Base-by-base conservation (phyloP, 306 rosid species). In the Aeschynomene evenia region DNA sequence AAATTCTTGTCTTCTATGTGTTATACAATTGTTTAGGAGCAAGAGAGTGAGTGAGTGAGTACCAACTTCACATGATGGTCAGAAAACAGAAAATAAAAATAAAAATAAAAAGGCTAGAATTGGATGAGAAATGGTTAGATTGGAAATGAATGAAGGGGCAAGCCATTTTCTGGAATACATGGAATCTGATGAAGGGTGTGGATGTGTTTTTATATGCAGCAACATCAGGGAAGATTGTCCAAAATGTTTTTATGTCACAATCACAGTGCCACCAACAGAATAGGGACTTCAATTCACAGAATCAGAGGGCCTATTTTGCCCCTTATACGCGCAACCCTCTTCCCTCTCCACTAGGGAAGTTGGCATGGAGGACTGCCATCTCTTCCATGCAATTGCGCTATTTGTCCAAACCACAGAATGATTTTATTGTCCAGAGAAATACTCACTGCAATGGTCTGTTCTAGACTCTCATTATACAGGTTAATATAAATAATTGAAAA, bases 361-460 rank as follows among this genome's bases (percentile, higher is more conserved):
- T 90, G 84, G 77, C 96, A 93, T 90, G 94, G 89, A 83, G 94
- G 89, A 85, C 71, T 80, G 52, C 75, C 82, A 34, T 59, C 81
- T 77, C 93, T 80, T 83, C 96, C 94, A 85, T 90, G 91, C 90
- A 82, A 79, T 85, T 84, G 86, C 83, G 57, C 90, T 73, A 76
- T 74, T 79, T 84, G 63, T 78, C 85, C n/a, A 87, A 85, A 83
- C 77, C 80, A 70, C 75, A 54, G 80, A 78, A 72, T 76, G 65
- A 63, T 83, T 86, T 79, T 81, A 66, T 75, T 70, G 63, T 57
- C 85, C 84, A 56, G 65, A 70, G 85, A 93, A 69, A 76, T 79
- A 75, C 86, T 85, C 88, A 79, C 63, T 85, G 95, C 92, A 85
- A 94, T 81, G 97, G 97, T 94, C 98, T 85, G 96, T 85, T 93